Base-by-base conservation (phyloP, 176 grass and related monocot genomes). In the Bromus sterilis region DNA sequence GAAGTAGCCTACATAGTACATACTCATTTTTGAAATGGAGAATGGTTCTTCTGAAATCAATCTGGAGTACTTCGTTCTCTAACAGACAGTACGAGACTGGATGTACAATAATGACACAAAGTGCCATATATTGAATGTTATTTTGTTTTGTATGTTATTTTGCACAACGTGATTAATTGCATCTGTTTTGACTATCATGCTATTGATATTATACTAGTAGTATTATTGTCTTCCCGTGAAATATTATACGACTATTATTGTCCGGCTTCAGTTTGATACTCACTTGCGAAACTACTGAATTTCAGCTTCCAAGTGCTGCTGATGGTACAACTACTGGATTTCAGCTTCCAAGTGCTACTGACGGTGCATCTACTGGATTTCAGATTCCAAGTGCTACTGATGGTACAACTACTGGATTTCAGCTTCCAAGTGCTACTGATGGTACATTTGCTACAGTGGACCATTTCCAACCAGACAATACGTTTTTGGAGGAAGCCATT, bases 231-330 rank as follows among this genome's bases (percentile, higher is more conserved):
- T 71, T 14, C 35, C 5, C 66, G 11, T 26, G 44, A 71, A 28
- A 42, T 44, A 15, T 42, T 18, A n/a, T 67, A 23, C 18, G 61
- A 25, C 23, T 71, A 32, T 53, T 25, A 43, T 85, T 56, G 4
- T 69, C 35, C 6, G n/a, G 16, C 41, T 76, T 69, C 14, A 3
- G 31, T 86, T 84, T 82, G 36, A 10, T 14, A 74, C 31, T 28
- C 78, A 72, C 65, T 20, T 58, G 34, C 49, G 48, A 82, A 73
- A n/a, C 42, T 82, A 79, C 66, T 63, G 43, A 59, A 59, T 87
- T 87, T 77, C 89, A 94, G 92, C 56, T 85, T 66, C 71, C 92
- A 76, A 75, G 64, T 80, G 67, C 66, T 76, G 60, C 57, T 73
- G 42, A 70, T 80, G 80, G 60, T 24, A 37, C 86, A 51, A 53